phyloP scores from a whole-genome alignment of 2,329 filamentous ascomycete genomes.

The Trichophyton schoenleinii region DNA sequence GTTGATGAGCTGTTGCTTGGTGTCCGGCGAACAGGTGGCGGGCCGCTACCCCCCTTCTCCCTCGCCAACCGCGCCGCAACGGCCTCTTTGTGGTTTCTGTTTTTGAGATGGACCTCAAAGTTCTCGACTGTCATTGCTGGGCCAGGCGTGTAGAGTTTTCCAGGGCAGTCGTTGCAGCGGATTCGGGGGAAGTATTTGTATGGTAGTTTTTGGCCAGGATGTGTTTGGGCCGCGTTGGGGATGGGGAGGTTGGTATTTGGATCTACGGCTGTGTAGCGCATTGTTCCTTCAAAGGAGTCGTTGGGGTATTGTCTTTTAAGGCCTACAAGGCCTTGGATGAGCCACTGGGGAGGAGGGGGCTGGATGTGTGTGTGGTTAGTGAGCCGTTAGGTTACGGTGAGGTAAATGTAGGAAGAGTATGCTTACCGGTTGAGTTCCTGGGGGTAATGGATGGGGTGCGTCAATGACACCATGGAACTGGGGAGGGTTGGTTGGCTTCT shows the following conservation, averaged over 20 bases:
- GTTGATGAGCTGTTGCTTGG: neutral
- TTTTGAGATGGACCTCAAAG: constrained; percentile 86
- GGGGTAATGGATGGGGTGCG: constrained; percentile 31
- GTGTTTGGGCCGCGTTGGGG: constrained; percentile 38
- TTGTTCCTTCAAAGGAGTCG: constrained; percentile 76
- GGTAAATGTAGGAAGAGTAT: constrained; percentile 7
- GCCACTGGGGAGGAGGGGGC: constrained; percentile 81
- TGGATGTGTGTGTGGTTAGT: constrained; percentile 25
- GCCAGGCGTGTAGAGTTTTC: constrained; percentile 85
- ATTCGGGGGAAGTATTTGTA: constrained; percentile 82
- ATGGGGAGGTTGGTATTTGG: constrained; percentile 54
- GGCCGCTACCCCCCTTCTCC: neutral
- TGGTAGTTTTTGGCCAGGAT: constrained; percentile 51
- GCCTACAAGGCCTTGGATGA: constrained; percentile 57
- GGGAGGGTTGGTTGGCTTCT: constrained; percentile 22
- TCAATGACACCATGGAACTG: constrained; percentile 35
- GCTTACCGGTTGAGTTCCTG: constrained; percentile 34
- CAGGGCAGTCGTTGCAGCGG: constrained; percentile 80
- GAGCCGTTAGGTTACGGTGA: constrained; percentile 1
- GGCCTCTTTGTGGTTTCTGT: constrained; percentile 62
- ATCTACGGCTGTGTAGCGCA: constrained; percentile 80
- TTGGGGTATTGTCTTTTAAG: constrained; percentile 60
- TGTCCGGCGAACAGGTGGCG: neutral
- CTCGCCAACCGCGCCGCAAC: constrained; percentile 33
- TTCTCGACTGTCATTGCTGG: constrained; percentile 75